Conservation (phyloP, 371 early-diverging fungal species). For the Rhizomucor pusillus region DNA sequence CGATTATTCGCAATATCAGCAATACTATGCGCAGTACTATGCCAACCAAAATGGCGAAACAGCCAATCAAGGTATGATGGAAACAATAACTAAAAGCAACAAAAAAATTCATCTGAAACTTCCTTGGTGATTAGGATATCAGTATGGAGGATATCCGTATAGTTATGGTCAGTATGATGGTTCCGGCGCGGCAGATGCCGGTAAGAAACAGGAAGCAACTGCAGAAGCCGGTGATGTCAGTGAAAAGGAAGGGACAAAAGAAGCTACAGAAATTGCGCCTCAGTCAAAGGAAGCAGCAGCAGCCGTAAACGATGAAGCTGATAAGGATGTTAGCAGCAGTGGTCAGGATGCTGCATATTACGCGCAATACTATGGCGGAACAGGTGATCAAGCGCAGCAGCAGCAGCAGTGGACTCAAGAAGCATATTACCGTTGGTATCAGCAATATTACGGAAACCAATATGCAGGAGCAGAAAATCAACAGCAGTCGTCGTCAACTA, state of each 20-base stretch:
- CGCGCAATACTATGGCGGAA: slow-evolving; percentile 33
- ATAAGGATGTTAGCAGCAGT: slow-evolving; percentile 12
- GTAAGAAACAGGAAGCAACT: slow-evolving; percentile 1
- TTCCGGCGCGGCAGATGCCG: slow-evolving; percentile 6
- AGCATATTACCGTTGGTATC: slow-evolving; percentile 47
- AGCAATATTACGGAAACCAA: slow-evolving; percentile 42
- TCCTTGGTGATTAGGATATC: slow-evolving; percentile 8
- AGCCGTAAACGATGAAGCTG: slow-evolving; percentile 5
- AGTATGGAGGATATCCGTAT: slow-evolving; percentile 25
- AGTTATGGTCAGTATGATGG: slow-evolving; percentile 23
- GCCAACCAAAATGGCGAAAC: slow-evolving; percentile 9
- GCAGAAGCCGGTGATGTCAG: background rate
- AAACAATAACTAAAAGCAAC: background rate
- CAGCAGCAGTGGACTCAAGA: slow-evolving; percentile 34
- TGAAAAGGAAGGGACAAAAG: slow-evolving; percentile 2
- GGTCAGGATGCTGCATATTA: slow-evolving; percentile 24
- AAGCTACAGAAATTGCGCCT: too few relatives aligned
- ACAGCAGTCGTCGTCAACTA: slow-evolving; percentile 4
- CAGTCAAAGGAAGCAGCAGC: background rate
- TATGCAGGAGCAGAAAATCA: slow-evolving; percentile 3
- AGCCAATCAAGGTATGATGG: slow-evolving; percentile 1
- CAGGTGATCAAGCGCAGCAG: slow-evolving; percentile 12
- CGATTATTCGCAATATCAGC: slow-evolving; percentile 40
- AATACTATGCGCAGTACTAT: slow-evolving; percentile 42
- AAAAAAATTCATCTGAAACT: background rate